These are phyloP conservation scores for Aspergillus ibericus DNA, from an alignment of 2,329 filamentous ascomycete species.

Conservation along the genomic window DNA sequence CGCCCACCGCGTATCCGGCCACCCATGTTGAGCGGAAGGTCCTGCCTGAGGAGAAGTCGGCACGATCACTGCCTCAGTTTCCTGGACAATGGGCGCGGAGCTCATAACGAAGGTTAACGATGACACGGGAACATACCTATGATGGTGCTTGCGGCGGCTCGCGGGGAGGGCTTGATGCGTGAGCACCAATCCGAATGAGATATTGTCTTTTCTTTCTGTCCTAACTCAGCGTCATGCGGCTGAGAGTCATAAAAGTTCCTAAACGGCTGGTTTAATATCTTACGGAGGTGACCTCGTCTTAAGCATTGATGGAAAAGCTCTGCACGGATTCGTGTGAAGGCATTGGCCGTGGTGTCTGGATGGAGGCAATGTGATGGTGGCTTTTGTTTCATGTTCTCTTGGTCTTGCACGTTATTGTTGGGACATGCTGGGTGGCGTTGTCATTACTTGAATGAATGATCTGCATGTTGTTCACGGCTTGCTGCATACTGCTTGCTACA, in stretches of 20 bases:
- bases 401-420: not conserved
- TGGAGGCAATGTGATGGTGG: slow-evolving; percentile 8
- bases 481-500: not conserved
- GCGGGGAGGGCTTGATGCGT: not conserved
- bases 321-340: slow-evolving; percentile 8
- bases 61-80: slow-evolving; percentile 17
- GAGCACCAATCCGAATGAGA: not conserved
- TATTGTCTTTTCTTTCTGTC: not conserved
- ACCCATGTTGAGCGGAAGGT: slow-evolving; percentile 4
- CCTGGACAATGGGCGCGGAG: slow-evolving; percentile 19
- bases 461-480: not conserved
- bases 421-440: not conserved
- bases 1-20: slow-evolving; percentile 13
- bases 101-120: not conserved
- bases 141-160: not conserved
- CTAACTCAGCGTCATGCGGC: not conserved
- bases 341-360: slow-evolving; percentile 11
- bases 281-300: slow-evolving; percentile 8
- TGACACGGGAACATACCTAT: not conserved
- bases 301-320: slow-evolving; percentile 10
- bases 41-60: slow-evolving; percentile 13
- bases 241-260: not conserved
- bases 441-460: not conserved
- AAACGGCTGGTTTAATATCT: not conserved
- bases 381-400: no score